Evolutionary conservation across 148 eudicot genomes (phyloP).

Genomic region (Selenicereus undatus): DNA sequence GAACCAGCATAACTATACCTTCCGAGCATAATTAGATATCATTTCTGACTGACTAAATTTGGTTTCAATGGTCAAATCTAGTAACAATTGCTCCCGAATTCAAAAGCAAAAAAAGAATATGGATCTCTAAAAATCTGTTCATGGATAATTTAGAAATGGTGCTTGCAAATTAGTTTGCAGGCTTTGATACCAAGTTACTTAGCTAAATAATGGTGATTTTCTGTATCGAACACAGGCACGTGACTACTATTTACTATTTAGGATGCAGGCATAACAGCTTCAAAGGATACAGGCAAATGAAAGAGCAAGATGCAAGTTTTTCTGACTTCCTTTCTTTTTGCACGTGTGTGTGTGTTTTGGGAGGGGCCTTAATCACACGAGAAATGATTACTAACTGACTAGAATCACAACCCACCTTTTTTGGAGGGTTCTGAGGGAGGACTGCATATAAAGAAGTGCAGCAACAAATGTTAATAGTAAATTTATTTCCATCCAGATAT

Average conservation of each 20-base stretch:
- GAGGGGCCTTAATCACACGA: neutral
- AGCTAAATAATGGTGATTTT: neutral
- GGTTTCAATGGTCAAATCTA: neutral
- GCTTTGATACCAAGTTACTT: neutral
- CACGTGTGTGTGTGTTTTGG: neutral
- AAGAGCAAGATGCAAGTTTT: neutral
- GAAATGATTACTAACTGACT: neutral
- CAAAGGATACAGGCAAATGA: neutral
- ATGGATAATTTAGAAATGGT: neutral
- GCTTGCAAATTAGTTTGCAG: neutral
- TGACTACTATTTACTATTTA: neutral
- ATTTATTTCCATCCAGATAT: neutral
- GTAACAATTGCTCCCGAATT: too few relatives aligned
- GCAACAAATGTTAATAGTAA: neutral
- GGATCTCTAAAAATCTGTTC: neutral
- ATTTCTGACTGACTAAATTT: too few relatives aligned
- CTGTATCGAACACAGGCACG: neutral
- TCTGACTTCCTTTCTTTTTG: neutral
- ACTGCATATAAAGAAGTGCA: neutral
- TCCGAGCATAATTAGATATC: too few relatives aligned
- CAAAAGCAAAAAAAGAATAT: neutral
- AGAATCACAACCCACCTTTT: neutral
- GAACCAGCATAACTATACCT: too few relatives aligned
- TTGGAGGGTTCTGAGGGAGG: neutral
- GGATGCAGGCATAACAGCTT: neutral